Evolutionary conservation across 768 basidiomycete genomes (phyloP).

Genomic region (Cyclocybe aegerita): DNA sequence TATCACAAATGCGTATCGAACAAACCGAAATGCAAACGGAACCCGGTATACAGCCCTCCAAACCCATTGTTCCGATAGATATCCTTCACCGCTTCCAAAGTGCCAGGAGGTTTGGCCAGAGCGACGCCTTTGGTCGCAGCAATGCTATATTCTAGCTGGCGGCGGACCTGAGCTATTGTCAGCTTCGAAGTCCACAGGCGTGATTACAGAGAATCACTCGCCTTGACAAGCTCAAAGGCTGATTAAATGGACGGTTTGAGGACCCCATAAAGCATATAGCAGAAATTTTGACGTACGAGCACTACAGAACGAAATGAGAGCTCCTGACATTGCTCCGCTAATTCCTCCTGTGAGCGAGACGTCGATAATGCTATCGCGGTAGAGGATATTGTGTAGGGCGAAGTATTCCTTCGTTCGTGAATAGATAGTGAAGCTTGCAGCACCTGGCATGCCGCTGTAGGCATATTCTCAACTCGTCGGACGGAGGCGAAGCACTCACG

Average conservation of each 20-base stretch:
- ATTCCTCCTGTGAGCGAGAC: conserved; percentile 78
- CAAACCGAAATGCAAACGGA: conserved; percentile 82
- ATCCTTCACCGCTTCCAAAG: conserved; percentile 74
- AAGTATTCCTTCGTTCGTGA: conserved; percentile 79
- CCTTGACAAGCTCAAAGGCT: conserved; percentile 97
- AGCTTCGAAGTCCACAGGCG: background rate
- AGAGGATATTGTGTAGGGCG: conserved; percentile 55
- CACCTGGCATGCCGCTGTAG: conserved; percentile 46
- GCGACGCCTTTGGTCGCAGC: conserved; percentile 75
- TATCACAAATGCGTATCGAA: conserved; percentile 1
- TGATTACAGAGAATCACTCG: conserved; percentile 25
- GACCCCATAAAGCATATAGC: background rate
- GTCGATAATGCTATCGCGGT: conserved; percentile 59
- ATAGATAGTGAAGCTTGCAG: conserved; percentile 91
- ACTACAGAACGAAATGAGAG: conserved; percentile 85
- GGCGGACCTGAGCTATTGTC: conserved; percentile 58
- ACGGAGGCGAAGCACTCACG: conserved; percentile 55
- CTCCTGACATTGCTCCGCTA: conserved; percentile 86
- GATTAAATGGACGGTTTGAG: conserved; percentile 4
- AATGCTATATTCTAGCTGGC: conserved; percentile 91
- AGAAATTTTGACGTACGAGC: conserved; percentile 62
- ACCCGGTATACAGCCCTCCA: conserved; percentile 77
- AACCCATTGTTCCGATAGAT: conserved; percentile 68
- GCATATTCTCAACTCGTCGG: conserved; percentile 3
- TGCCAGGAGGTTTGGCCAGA: conserved; percentile 76